Evolutionary conservation across 2,329 filamentous ascomycete genomes (phyloP).

Genomic region (Aureobasidium melanogenum): DNA sequence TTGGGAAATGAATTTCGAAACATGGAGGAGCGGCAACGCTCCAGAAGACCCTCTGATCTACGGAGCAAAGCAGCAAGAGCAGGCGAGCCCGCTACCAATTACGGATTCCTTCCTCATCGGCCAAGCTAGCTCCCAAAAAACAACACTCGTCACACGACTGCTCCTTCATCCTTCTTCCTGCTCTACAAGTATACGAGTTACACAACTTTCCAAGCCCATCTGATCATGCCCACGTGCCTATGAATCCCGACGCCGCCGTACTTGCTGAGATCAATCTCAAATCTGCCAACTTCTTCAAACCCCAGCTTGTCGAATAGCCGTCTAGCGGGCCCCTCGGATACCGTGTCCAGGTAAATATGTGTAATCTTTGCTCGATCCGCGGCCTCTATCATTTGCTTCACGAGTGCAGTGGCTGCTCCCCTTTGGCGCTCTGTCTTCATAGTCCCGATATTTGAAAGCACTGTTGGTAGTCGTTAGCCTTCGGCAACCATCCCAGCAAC

Average conservation of each 20-base stretch:
- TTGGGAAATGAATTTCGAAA: conserved; percentile 5
- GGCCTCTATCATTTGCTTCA: neutral
- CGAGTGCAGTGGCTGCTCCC: conserved; percentile 4
- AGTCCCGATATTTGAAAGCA: conserved; percentile 7
- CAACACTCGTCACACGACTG: neutral
- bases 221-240: conserved; percentile 5
- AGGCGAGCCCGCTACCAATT: neutral
- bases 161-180: neutral
- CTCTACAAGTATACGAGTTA: neutral
- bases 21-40: conserved; percentile 1
- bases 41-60: neutral
- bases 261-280: conserved; percentile 1
- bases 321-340: neutral
- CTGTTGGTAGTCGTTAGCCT: neutral
- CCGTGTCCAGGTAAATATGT: conserved; percentile 4
- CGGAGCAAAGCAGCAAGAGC: neutral
- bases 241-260: neutral
- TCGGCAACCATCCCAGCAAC: neutral
- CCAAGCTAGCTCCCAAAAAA: neutral
- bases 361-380: neutral
- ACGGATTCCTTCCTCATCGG: too few species aligned
- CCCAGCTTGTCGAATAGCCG: conserved; percentile 9
- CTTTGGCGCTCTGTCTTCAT: neutral
- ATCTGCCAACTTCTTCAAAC: conserved; percentile 2
- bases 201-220: neutral